A percentile compares a stretch with the other conserved stretches of the same genome.
Conservation (phyloP, 805 yeast species). For the Clavispora santaluciae region DNA sequence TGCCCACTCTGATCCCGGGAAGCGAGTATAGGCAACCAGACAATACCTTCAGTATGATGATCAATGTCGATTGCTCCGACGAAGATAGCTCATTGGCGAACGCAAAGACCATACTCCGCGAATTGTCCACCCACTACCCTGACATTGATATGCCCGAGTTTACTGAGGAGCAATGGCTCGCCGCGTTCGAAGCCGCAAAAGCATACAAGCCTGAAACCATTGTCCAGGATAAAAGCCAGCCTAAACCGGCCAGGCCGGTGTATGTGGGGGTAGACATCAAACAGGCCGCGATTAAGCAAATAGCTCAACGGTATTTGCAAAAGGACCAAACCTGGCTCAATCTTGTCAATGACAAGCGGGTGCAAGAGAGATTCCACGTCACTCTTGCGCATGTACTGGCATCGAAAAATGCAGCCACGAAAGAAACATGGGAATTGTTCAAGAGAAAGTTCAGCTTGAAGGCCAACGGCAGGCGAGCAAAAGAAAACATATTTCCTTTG, state of each 20-base stretch:
- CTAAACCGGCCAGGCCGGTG: slow-evolving; percentile 2
- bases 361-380: slow-evolving; percentile 59
- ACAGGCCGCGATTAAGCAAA: neutral
- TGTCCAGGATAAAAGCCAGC: slow-evolving; percentile 24
- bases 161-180: slow-evolving; percentile 33
- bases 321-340: slow-evolving; percentile 15
- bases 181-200: slow-evolving; percentile 51
- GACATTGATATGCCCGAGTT: slow-evolving; percentile 6
- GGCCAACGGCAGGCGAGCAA: slow-evolving; percentile 1
- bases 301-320: neutral
- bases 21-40: slow-evolving; percentile 53
- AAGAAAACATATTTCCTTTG: slow-evolving; percentile 4
- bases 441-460: slow-evolving; percentile 5
- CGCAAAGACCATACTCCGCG: slow-evolving; percentile 33
- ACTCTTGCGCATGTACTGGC: slow-evolving; percentile 50
- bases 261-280: slow-evolving; percentile 10
- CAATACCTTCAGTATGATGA: slow-evolving; percentile 56
- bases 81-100: slow-evolving; percentile 31
- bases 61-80: slow-evolving; percentile 43
- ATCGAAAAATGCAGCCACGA: slow-evolving; percentile 2
- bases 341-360: slow-evolving; percentile 27
- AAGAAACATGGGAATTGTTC: slow-evolving; percentile 19
- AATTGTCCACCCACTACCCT: slow-evolving; percentile 16
- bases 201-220: slow-evolving; percentile 47
- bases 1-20: neutral